phyloP scores from a whole-genome alignment of 345 rosid species.

The Clausena lansium region DNA sequence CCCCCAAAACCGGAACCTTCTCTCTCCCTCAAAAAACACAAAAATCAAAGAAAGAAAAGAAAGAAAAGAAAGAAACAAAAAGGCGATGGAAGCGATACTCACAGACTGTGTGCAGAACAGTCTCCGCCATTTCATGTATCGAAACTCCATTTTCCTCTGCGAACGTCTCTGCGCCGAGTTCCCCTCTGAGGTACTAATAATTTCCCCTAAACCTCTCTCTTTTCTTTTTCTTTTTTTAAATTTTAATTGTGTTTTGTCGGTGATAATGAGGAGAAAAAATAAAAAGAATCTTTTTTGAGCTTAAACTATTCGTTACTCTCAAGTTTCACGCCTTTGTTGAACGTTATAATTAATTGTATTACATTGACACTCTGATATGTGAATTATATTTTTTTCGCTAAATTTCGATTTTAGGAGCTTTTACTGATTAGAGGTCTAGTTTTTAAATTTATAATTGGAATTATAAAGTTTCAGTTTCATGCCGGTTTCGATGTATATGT shows the following conservation, averaged over 20 bases:
- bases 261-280: neutral
- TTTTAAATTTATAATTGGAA: neutral
- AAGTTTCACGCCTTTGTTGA: neutral
- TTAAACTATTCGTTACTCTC: neutral
- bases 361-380: neutral
- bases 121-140: constrained; percentile 77
- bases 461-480: neutral
- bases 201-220: neutral
- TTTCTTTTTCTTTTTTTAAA: neutral
- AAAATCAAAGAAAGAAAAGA: constrained; percentile 14
- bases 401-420: constrained; percentile 1
- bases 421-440: neutral
- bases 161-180: constrained; percentile 99
- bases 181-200: constrained; percentile 75
- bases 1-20: constrained; percentile 32
- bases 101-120: constrained; percentile 76
- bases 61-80: constrained; percentile 23
- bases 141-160: constrained; percentile 91
- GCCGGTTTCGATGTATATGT: neutral
- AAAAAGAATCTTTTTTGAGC: neutral
- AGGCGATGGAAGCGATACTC: constrained; percentile 86
- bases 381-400: neutral
- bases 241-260: constrained; percentile 4
- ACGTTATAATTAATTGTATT: neutral
- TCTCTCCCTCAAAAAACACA: constrained; percentile 11